Evolutionary conservation across 768 basidiomycete species (phyloP), one percentile per base, ranked within the genome.

Genomic region (Suillus weaverae): DNA sequence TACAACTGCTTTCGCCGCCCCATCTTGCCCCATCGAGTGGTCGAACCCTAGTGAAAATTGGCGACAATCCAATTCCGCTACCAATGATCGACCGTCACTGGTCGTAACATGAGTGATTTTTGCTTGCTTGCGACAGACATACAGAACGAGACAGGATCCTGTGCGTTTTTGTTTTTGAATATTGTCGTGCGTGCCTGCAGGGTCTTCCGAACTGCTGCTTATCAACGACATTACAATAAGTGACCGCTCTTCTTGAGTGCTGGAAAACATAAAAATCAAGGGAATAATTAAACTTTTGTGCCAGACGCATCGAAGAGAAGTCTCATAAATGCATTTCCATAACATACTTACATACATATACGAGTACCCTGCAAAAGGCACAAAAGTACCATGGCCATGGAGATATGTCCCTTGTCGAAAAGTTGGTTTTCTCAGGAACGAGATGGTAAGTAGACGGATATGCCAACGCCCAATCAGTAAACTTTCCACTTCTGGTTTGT

Each of bases 391-490:
- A 32, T 53, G 50, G 32, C 32, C 53, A 54, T 54, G 53, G 53
- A 54, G 53, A 54, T 20, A 54, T 54, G 53, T 54, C 53, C 33
- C 18, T 53, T 32, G 51, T 54, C 53, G 20, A 54, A 54, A 33
- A n/a, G 53, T 35, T n/a, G 32, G 32, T 54, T 20, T 11, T 54
- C 33, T 54, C 53, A 54, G 53, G 32, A 35, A 54, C 53, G 18
- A 50, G 48, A 20, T 30, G 43, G 22, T 26, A 13, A 48, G 48
- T 50, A n/a, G n/a, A n/a, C n/a, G n/a, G 13, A 50, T 50, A 16
- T 50, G 13, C 22, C 14, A 46, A n/a, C 18, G 20, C 32, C 20
- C 10, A 20, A 54, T 54, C 9, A n/a, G 20, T 32, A n/a, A 54
- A 35, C 20, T n/a, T 33, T 54, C 32, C 26, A 30, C 50, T 51